phyloP scores from a whole-genome alignment of 2,329 filamentous ascomycete species.

The Bipolaris zeicola region DNA sequence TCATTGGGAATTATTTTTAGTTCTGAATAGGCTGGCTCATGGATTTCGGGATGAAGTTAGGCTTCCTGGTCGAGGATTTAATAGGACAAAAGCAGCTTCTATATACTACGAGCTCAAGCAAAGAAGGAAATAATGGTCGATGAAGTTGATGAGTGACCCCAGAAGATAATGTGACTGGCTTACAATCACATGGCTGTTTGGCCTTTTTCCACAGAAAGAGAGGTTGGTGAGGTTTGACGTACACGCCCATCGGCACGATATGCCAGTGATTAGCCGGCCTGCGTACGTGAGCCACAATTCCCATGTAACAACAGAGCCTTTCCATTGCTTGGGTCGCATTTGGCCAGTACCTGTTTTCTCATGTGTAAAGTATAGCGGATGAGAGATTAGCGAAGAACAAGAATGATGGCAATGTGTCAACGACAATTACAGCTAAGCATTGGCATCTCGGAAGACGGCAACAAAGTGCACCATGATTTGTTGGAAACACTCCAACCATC shows the following conservation, averaged over 20 bases:
- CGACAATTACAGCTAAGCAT: conserved; percentile 26
- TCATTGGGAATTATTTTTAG: too few species aligned
- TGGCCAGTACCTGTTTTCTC: neutral
- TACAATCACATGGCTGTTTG: conserved; percentile 11
- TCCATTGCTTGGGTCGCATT: neutral
- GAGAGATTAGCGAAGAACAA: neutral
- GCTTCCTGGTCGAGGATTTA: too few species aligned
- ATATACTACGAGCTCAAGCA: too few species aligned
- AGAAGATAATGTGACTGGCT: too few species aligned
- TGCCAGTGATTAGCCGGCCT: neutral
- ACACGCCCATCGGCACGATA: neutral
- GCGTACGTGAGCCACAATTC: conserved; percentile 5
- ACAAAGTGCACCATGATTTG: conserved; percentile 23
- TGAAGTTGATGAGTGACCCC: too few species aligned
- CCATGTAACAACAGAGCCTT: conserved; percentile 10
- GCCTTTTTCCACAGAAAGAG: neutral
- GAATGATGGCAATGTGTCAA: conserved; percentile 9
- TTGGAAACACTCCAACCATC: conserved; percentile 6
- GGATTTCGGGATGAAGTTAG: too few species aligned
- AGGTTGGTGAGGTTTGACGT: neutral
- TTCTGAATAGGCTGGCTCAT: too few species aligned
- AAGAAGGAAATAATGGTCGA: too few species aligned
- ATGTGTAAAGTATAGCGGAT: neutral
- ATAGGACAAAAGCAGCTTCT: too few species aligned
- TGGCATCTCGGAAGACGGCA: conserved; percentile 36